Percentiles rank a stretch among this genome's conserved stretches.
These are phyloP conservation scores for Leptographium wingfieldii DNA, from an alignment of 2,329 filamentous ascomycete genomes.

Conservation along the genomic window DNA sequence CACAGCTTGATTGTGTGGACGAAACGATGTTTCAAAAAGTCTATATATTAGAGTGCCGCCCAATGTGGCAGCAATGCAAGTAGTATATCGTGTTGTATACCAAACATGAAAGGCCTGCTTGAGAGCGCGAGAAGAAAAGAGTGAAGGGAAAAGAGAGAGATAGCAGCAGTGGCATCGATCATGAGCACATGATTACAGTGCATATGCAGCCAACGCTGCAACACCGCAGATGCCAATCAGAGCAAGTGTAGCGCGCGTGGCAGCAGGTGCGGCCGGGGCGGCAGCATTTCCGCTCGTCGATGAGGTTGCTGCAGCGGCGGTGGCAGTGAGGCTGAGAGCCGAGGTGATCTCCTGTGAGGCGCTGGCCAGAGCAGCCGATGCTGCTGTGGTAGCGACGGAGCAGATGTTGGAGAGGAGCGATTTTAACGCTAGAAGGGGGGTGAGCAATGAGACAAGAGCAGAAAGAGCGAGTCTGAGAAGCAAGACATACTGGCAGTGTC, in stretches of 20 bases:
- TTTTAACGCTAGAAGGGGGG: not conserved
- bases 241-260: slow-evolving; percentile 4
- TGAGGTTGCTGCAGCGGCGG: not conserved
- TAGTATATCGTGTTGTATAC: not conserved
- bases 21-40: too few species aligned
- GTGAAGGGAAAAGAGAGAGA: not conserved
- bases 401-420: slow-evolving; percentile 9
- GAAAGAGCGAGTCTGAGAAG: not conserved
- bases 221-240: slow-evolving; percentile 8
- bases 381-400: slow-evolving; percentile 4
- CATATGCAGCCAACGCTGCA: slow-evolving; percentile 7
- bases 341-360: slow-evolving; percentile 7
- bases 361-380: slow-evolving; percentile 3
- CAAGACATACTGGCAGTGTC: slow-evolving; percentile 1
- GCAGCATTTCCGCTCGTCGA: not conserved
- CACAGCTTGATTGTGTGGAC: not conserved
- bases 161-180: too few species aligned
- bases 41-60: not conserved
- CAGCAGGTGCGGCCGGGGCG: slow-evolving; percentile 1
- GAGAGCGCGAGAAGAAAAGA: not conserved
- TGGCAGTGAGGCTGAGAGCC: not conserved
- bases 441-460: not conserved
- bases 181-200: not conserved
- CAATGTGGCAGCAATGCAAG: not conserved
- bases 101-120: not conserved